Evolutionary conservation across 2,329 filamentous ascomycete genomes (phyloP), one percentile per base, ranked within the genome.

Genomic region (Phyllosticta capitalensis): DNA sequence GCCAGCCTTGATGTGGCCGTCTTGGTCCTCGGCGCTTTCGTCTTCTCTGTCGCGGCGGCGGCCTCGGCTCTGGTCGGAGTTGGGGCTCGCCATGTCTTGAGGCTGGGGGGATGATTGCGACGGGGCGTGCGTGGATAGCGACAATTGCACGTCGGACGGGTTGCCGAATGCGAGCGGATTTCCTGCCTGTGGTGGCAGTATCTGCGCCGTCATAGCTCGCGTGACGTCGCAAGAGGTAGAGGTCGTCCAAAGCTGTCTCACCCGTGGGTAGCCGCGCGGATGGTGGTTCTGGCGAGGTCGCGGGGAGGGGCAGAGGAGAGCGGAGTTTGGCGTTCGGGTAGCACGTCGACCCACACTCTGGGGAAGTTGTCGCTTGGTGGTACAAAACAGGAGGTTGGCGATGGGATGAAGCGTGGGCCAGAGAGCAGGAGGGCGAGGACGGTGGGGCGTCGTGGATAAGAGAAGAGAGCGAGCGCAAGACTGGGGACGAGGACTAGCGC

Each of bases 1-100:
- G 6, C 66, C 63, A 6, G 59, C 61, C 5, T 69, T 68, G 55
- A 63, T 65, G 26, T 55, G 45, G 33, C 62, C 64, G 24, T 67
- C 69, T 19, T 67, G 65, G 54, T 65, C 62, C 30, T 67, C 69
- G 45, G 62, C 69, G 54, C 66, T 67, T 14, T 64, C 67, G 30
- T 70, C 68, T 63, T 71, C 70, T 59, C 72, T 64, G 45, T 71
- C 71, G 62, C 73, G 69, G 55, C 73, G 70, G 24, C 73, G 68
- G 49, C 73, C 72, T 63, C 72, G 58, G 58, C 50, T 55, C 28
- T 59, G 52, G 53, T 59, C 58, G 33, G 58, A 55, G 26, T 48
- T 52, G 28, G 58, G 58, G 45, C 58, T 59, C 20, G 52, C 52
- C 50, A 59, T 59, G 38, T 59, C 58, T 21, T 55, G 58, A 28